Evolutionary conservation across 2,329 filamentous ascomycete species (phyloP).

Genomic region (Aspergillus udagawae): DNA sequence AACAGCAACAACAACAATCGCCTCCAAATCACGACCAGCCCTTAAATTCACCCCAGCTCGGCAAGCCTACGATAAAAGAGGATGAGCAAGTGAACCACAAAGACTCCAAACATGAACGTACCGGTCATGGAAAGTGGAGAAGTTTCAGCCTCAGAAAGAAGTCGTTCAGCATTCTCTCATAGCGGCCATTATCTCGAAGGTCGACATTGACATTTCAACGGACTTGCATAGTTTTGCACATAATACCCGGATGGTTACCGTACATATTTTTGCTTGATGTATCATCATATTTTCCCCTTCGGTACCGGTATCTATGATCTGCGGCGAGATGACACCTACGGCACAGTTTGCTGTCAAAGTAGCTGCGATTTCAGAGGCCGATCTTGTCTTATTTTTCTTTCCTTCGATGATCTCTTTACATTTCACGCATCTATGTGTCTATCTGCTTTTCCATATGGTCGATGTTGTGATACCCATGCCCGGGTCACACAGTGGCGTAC

Average conservation of each 20-base stretch:
- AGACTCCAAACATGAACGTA: constrained; percentile 15
- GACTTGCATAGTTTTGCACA: constrained; percentile 30
- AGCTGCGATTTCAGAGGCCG: not conserved
- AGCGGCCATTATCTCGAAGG: not conserved
- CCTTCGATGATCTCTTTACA: constrained; percentile 1
- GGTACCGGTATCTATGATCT: constrained; percentile 10
- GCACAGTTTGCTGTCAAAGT: not conserved
- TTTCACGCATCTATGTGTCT: constrained; percentile 13
- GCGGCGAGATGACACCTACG: constrained; percentile 2
- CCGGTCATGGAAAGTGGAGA: constrained; percentile 30
- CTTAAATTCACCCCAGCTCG: not conserved
- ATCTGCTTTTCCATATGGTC: constrained; percentile 9
- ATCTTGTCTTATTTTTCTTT: constrained; percentile 3
- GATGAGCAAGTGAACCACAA: constrained; percentile 18
- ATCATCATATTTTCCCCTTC: constrained; percentile 24
- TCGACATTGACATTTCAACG: not conserved
- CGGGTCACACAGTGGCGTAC: constrained; percentile 23
- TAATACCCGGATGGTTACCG: constrained; percentile 16
- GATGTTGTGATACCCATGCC: constrained; percentile 22
- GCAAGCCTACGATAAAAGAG: constrained; percentile 13
- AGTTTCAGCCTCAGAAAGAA: constrained; percentile 44
- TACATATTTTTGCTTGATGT: constrained; percentile 26
- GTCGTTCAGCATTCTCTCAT: constrained; percentile 36
- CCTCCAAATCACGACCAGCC: constrained; percentile 5
- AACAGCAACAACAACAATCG: constrained; percentile 3